phyloP scores from a whole-genome alignment of 495 filamentous ascomycete genomes.

The Parachaetomium inaequale region DNA sequence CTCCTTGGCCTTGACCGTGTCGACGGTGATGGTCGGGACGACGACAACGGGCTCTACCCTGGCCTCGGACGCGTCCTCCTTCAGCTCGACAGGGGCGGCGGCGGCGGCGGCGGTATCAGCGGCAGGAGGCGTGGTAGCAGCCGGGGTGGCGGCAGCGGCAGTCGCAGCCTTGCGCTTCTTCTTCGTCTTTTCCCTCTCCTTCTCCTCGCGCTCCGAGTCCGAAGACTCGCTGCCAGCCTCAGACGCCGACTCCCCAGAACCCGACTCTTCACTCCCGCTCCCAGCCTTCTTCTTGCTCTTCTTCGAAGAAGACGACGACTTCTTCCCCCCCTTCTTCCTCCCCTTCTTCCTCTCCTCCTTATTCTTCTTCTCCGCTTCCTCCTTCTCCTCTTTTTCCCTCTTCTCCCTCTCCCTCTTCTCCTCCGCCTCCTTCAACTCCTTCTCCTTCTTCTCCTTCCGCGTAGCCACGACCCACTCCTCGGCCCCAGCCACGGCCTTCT shows the following conservation, averaged over 20 bases:
- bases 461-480: constrained; percentile 56
- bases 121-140: background rate
- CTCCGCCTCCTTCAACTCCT: constrained; percentile 47
- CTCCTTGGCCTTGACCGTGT: constrained; percentile 22
- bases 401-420: constrained; percentile 40
- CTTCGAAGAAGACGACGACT: constrained; percentile 16
- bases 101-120: background rate
- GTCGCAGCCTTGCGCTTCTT: constrained; percentile 14
- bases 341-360: constrained; percentile 29
- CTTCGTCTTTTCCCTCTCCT: constrained; percentile 13
- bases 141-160: background rate
- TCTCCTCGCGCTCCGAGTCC: constrained; percentile 11
- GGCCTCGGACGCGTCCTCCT: constrained; percentile 10
- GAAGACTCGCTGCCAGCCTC: constrained; percentile 17
- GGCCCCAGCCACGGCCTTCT: constrained; percentile 54
- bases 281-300: background rate
- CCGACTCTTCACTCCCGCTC: constrained; percentile 5
- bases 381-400: constrained; percentile 33
- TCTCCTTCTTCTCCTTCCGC: constrained; percentile 57
- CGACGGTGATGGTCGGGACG: constrained; percentile 17
- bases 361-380: constrained; percentile 27
- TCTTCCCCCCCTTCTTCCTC: constrained; percentile 23
- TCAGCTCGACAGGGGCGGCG: constrained; percentile 6
- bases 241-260: constrained; percentile 1
- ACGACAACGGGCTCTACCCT: constrained; percentile 8